Evolutionary conservation across 2,329 filamentous ascomycete genomes (phyloP), one percentile per base, ranked within the genome.

Genomic region (Paraconiothyrium brasiliense): DNA sequence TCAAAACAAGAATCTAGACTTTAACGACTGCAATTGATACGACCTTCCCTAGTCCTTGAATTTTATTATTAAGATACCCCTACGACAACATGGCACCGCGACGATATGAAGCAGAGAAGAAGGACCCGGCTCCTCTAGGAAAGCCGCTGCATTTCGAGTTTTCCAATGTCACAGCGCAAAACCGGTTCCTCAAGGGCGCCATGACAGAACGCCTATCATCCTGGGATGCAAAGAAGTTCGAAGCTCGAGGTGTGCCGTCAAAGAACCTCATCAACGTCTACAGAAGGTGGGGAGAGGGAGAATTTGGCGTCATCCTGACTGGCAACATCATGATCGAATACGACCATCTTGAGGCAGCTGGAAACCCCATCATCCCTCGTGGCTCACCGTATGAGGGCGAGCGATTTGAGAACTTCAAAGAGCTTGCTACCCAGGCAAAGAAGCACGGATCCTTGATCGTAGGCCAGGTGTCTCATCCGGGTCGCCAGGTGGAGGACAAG

Each of bases 241-340:
- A 83, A 24, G 81, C 81, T 3, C 83, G 89, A 46, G 84, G 86
- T 27, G 77, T 89, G 4, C 84, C 86, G 7, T 81, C 81, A 13
- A 81, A 83, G 64, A 79, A 84, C 58, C 84, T 84, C 56, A 78
- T 87, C 44, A 90, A 90, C 75, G 80, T 83, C 52, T 79, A 79
- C 63, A 63, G 66, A 39, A 77, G 83, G 64, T 91, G 87, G 87
- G 88, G 88, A 1, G 69, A 75, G 49, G 75, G 75, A 14, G 67
- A 68, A 20, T 70, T 70, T 24, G 76, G 75, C 14, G 84, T 86
- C 30, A 85, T 89, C 60, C 73, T 89, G 1, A 88, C 86, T 0
- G 88, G 89, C 47, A 91, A 91, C 74, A 80, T 89, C 61, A 87
- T 89, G 83, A 82, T 90, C 48, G 86, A 89, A 51, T 86, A 84